These are phyloP conservation scores for Phytopythium mirpurense DNA, from an alignment of 352 stramenopile species.

Conservation along the genomic window DNA sequence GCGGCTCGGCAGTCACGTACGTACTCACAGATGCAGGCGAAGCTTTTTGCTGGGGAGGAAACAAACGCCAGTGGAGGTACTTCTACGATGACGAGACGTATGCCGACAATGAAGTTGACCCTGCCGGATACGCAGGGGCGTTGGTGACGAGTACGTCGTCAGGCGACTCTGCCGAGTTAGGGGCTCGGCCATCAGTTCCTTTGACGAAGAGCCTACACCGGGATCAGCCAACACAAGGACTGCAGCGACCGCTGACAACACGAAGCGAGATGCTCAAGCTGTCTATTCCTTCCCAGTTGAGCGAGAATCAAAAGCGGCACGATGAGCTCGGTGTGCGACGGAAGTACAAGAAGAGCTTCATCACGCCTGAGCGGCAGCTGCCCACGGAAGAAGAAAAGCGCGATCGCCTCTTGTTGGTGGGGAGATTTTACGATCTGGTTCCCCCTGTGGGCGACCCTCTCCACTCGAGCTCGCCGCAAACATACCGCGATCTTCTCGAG, in stretches of 20 bases:
- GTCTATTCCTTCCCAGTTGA: constrained; percentile 37
- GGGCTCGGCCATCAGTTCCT: neutral
- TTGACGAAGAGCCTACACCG: neutral
- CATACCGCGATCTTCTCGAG: constrained; percentile 39
- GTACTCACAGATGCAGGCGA: constrained; percentile 66
- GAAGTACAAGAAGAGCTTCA: constrained; percentile 48
- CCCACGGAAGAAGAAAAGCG: constrained; percentile 42
- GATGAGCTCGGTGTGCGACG: constrained; percentile 29
- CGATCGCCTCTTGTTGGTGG: constrained; percentile 32
- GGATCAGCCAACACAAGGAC: neutral
- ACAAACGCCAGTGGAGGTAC: constrained; percentile 59
- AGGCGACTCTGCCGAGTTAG: neutral
- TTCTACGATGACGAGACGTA: constrained; percentile 54
- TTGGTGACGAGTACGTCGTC: neutral
- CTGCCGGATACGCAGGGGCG: neutral
- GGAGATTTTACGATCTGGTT: constrained; percentile 54
- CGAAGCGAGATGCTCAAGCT: constrained; percentile 67
- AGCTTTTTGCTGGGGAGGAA: constrained; percentile 76
- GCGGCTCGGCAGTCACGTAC: constrained; percentile 44
- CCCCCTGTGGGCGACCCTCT: constrained; percentile 10
- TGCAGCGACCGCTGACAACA: constrained; percentile 28
- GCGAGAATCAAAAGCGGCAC: constrained; percentile 24
- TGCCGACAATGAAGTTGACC: constrained; percentile 2
- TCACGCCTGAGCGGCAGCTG: constrained; percentile 29
- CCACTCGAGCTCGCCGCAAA: constrained; percentile 2